Percentiles rank a stretch among this genome's conserved stretches.
These are phyloP conservation scores for Saccharomycopsis babjevae DNA, from an alignment of 805 yeast genomes.

Conservation along the genomic window DNA sequence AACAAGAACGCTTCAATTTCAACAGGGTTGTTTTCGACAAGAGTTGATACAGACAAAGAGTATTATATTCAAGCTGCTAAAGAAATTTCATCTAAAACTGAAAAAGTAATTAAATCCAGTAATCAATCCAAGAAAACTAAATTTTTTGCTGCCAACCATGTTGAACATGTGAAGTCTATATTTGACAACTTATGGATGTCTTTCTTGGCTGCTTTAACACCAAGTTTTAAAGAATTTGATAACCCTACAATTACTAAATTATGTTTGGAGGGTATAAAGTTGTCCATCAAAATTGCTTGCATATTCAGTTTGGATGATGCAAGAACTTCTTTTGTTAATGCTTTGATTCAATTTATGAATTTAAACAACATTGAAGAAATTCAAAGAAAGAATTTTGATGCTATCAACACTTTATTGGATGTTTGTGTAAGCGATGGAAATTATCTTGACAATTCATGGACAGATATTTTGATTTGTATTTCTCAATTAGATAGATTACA, in stretches of 20 bases:
- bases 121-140: slow-evolving; percentile 7
- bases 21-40: slow-evolving; percentile 49
- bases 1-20: slow-evolving; percentile 31
- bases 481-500: slow-evolving; percentile 90
- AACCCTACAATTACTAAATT: slow-evolving; percentile 57
- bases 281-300: slow-evolving; percentile 76
- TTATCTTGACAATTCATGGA: slow-evolving; percentile 68
- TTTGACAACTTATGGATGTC: slow-evolving; percentile 98
- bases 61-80: slow-evolving; percentile 88
- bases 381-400: slow-evolving; percentile 69
- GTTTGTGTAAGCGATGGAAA: slow-evolving; percentile 78
- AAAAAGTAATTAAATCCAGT: slow-evolving; percentile 61
- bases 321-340: slow-evolving; percentile 79
- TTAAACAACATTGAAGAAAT: slow-evolving; percentile 71
- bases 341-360: slow-evolving; percentile 78
- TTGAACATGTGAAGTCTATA: slow-evolving; percentile 85
- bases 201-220: slow-evolving; percentile 84
- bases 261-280: slow-evolving; percentile 77
- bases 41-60: slow-evolving; percentile 59
- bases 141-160: slow-evolving; percentile 66
- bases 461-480: slow-evolving; percentile 64
- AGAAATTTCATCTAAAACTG: slow-evolving; percentile 85
- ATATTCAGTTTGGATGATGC: slow-evolving; percentile 78
- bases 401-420: slow-evolving; percentile 63
- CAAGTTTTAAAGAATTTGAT: slow-evolving; percentile 83